Conservation (phyloP, 75 land plant genomes). For the Ceratopteris richardii region DNA sequence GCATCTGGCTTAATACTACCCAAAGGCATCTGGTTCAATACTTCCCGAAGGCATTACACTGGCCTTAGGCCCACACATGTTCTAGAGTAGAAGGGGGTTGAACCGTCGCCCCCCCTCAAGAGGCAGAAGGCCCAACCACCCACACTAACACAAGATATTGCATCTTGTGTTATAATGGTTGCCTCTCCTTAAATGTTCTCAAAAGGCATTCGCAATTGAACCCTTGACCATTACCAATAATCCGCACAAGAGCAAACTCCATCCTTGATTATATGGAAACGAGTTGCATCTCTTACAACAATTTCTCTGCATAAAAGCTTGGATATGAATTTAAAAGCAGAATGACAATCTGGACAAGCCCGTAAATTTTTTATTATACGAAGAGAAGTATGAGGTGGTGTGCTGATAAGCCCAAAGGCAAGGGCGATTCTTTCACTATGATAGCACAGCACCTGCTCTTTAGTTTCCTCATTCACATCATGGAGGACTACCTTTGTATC, state of each 20-base stretch:
- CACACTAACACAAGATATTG: too few relatives aligned
- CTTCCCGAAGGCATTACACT: too few relatives aligned
- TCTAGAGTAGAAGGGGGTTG: too few relatives aligned
- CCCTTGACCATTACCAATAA: conserved; percentile 2
- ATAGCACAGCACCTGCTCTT: conserved; percentile 1
- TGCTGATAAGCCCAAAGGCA: conserved; percentile 4
- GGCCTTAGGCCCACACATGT: too few relatives aligned
- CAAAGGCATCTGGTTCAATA: too few relatives aligned
- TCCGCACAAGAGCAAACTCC: conserved; percentile 10
- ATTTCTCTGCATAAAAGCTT: conserved; percentile 5
- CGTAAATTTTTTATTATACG: conserved; percentile 7
- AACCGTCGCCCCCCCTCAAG: too few relatives aligned
- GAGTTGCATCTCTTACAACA: conserved; percentile 1
- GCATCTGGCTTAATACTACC: too few relatives aligned
- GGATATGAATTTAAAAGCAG: conserved; percentile 11
- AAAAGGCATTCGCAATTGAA: too few relatives aligned
- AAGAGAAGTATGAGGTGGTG: conserved; percentile 2
- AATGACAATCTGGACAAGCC: conserved; percentile 10
- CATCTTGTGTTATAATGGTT: too few relatives aligned
- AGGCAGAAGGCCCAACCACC: too few relatives aligned
- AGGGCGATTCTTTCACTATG: conserved; percentile 10
- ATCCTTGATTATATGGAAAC: conserved; percentile 4
- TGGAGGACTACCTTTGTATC: conserved; percentile 1
- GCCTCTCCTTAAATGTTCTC: too few relatives aligned
- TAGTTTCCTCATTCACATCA: conserved; percentile 3